Conservation (phyloP, 148 eudicot species). For the Pouteria glomerata region DNA sequence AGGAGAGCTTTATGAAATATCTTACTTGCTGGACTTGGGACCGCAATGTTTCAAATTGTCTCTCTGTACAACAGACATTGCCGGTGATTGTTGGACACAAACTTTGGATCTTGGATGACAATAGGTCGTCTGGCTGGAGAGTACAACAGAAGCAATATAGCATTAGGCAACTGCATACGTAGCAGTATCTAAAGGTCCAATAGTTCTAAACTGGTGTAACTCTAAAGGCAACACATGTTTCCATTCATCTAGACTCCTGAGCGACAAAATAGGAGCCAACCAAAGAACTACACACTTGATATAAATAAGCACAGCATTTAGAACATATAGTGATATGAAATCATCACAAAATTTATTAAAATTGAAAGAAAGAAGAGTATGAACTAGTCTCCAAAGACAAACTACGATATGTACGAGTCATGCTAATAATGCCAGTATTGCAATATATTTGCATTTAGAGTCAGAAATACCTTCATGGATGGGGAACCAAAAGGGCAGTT, state of each 20-base stretch:
- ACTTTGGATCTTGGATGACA: conserved; percentile 94
- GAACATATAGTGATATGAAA: background rate
- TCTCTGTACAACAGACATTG: conserved; percentile 90
- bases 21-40: conserved; percentile 96
- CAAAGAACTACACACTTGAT: background rate
- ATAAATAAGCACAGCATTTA: background rate
- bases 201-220: background rate
- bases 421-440: background rate
- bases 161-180: background rate
- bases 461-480: conserved; percentile 66
- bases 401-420: background rate
- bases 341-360: background rate
- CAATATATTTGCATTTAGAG: background rate
- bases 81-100: conserved; percentile 93
- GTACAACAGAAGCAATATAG: conserved; percentile 6
- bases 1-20: conserved; percentile 13
- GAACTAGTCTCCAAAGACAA: conserved; percentile 1
- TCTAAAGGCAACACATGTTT: background rate
- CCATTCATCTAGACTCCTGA: background rate
- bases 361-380: background rate
- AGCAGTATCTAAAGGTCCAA: background rate
- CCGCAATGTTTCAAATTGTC: conserved; percentile 78
- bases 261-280: background rate
- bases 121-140: conserved; percentile 72
- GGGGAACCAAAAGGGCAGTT: conserved; percentile 78